Evolutionary conservation across 1,139 yeast genomes (phyloP).

Genomic region (Blastobotrys persicus): DNA sequence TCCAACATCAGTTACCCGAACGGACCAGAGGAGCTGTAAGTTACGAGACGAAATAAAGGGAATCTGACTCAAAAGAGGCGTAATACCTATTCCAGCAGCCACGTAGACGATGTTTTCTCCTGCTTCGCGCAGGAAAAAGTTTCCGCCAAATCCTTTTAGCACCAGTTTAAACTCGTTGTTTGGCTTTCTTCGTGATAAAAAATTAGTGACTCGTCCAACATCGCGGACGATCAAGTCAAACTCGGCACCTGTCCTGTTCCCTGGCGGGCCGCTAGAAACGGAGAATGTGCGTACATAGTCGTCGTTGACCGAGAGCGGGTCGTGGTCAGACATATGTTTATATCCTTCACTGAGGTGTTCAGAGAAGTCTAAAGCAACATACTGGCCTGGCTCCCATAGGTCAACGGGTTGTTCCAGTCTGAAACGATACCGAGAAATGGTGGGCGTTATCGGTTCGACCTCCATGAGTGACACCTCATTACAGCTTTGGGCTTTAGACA

Average conservation of each 20-base stretch:
- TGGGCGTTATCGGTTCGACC: neutral
- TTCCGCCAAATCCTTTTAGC: neutral
- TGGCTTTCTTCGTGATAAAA: neutral
- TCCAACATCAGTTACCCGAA: neutral
- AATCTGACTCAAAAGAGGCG: neutral
- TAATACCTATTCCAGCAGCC: neutral
- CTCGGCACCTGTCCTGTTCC: neutral
- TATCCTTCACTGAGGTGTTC: neutral
- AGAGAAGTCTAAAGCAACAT: neutral
- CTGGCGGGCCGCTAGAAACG: neutral
- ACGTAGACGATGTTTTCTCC: neutral
- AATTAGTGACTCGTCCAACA: neutral
- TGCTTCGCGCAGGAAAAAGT: neutral
- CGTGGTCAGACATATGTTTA: neutral
- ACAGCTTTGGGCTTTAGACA: neutral
- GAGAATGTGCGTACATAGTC: neutral
- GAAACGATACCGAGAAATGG: neutral
- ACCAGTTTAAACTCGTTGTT: neutral
- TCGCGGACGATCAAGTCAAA: neutral
- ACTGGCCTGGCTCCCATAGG: neutral
- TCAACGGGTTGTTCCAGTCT: neutral
- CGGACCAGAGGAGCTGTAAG: neutral
- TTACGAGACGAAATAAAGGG: neutral
- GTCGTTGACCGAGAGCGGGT: neutral
- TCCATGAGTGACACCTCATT: neutral